phyloP scores from a whole-genome alignment of 768 basidiomycete species.

The Termitomyces sp. region DNA sequence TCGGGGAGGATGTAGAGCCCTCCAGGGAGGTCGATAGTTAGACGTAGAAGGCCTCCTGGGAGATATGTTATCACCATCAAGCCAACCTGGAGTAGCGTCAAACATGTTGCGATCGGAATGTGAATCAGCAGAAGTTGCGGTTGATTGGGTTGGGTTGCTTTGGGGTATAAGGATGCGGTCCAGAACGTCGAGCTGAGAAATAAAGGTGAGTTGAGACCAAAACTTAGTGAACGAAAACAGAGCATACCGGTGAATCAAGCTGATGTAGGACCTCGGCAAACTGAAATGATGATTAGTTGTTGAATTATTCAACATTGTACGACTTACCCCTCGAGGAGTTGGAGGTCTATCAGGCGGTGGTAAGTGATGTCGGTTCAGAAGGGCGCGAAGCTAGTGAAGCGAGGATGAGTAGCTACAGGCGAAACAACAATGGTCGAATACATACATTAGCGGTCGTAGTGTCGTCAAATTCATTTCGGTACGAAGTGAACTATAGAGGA shows the following conservation, averaged over 20 bases:
- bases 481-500: not conserved
- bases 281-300: not conserved
- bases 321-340: not conserved
- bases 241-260: not conserved
- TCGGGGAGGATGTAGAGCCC: not conserved
- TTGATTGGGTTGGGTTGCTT: not conserved
- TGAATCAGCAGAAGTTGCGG: not conserved
- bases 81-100: not conserved
- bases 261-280: not conserved
- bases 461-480: constrained; percentile 1
- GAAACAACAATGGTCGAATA: not conserved
- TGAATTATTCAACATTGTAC: not conserved
- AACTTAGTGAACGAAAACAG: not conserved
- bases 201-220: not conserved
- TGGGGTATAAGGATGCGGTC: not conserved
- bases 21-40: constrained; percentile 2
- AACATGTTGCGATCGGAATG: not conserved
- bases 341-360: not conserved
- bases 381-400: constrained; percentile 1
- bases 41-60: not conserved
- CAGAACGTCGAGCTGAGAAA: not conserved
- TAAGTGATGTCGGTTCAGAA: not conserved
- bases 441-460: not conserved
- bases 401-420: not conserved
- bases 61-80: not conserved